Evolutionary conservation across 768 basidiomycete genomes (phyloP), one percentile per base, ranked within the genome.

Genomic region (Epithele typhae): DNA sequence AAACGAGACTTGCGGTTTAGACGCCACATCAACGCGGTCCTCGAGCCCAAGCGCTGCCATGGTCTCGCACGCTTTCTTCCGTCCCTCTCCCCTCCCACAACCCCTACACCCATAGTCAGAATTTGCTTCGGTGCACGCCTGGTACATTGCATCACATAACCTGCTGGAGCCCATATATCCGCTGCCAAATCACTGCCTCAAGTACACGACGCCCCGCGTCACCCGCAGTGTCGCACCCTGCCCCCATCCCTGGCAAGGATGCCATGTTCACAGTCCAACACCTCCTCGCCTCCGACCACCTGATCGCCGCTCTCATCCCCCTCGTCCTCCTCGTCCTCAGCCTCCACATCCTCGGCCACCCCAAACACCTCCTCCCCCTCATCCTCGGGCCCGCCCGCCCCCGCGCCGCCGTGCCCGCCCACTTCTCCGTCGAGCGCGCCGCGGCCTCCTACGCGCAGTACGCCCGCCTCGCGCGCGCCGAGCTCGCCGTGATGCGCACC

Each of bases 371-470:
- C 15, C 40, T 46, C 14, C 56, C 54, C 19, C 39, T 59, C 17
- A 37, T 62, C 27, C 40, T 45, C 14, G 60, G 60, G 10, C 5
- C 11, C 32, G 7, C 19, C 15, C 22, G 27, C 15, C 8, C 35
- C 1, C 39, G 39, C 14, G 14, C 30, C 9, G 12, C 38, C 32
- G 43, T 60, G 18, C 60, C 59, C 0, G 54, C 46, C 1, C 64
- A 66, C 17, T 80, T 79, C 49, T 79, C 78, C 1, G 53, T 76
- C 8, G 57, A 69, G 43, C 59, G 68, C 11, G 76, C 79, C 0
- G 65, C 68, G 39, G 56, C 63, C 19, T 69, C 76, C 0, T 81
- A 74, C 53, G 56, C 62, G 0, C 67, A 65, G 17, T 82, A 80
- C 55, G 59, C 56, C 3, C 53, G 55, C 24, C 61, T 79, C 2